Conservation (phyloP, 257 asterid genomes). For the Rubia yunnanensis region DNA sequence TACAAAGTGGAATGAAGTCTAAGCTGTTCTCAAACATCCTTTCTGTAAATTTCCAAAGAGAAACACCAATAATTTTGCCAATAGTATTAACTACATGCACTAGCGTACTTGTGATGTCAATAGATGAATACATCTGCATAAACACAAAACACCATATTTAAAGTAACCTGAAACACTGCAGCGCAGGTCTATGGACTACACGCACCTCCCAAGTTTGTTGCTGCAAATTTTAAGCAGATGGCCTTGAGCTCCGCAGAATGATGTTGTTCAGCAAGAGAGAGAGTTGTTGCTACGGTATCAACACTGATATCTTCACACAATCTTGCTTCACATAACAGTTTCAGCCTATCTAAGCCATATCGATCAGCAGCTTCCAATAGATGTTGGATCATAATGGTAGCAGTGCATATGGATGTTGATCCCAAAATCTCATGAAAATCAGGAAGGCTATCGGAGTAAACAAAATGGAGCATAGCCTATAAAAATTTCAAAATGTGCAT, state of each 20-base stretch:
- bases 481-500: slow-evolving; percentile 18
- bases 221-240: slow-evolving; percentile 89
- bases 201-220: slow-evolving; percentile 99
- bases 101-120: slow-evolving; percentile 3
- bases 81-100: neutral
- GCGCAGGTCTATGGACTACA: slow-evolving; percentile 81
- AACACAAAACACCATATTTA: slow-evolving; percentile 29
- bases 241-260: slow-evolving; percentile 77
- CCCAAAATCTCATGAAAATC: slow-evolving; percentile 46
- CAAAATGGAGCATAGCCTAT: slow-evolving; percentile 85
- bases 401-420: slow-evolving; percentile 44
- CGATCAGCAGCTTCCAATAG: slow-evolving; percentile 96
- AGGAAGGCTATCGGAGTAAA: slow-evolving; percentile 73
- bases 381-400: slow-evolving; percentile 79
- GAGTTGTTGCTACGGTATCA: slow-evolving; percentile 86
- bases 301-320: slow-evolving; percentile 64
- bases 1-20: neutral
- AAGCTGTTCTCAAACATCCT: neutral
- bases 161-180: slow-evolving; percentile 83
- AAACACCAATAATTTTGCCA: neutral
- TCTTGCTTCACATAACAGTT: slow-evolving; percentile 77
- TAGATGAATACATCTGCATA: slow-evolving; percentile 23
- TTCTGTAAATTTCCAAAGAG: neutral
- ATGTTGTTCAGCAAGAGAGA: slow-evolving; percentile 89
- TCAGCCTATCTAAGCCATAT: slow-evolving; percentile 83